Evolutionary conservation across 768 basidiomycete genomes (phyloP).

Genomic region (Xerocomellus dryophilus): DNA sequence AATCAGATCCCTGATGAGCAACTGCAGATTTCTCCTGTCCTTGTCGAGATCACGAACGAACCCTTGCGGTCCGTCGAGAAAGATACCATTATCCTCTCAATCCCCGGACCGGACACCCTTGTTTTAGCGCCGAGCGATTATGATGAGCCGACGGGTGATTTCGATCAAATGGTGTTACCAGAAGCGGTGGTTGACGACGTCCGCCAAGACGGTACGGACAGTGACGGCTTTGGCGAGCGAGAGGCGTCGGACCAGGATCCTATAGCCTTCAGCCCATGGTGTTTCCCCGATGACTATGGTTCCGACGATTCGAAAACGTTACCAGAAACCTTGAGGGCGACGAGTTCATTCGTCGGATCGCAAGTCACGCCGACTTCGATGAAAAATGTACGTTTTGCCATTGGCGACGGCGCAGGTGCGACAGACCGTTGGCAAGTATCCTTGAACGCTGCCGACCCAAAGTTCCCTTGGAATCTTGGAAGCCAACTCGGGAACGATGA

Average conservation of each 20-base stretch:
- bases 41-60: background rate
- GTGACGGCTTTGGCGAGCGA: background rate
- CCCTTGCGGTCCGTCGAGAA: background rate
- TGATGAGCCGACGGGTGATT: background rate
- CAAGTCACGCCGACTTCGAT: background rate
- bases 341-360: background rate
- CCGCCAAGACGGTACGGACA: background rate
- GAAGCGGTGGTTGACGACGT: background rate
- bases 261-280: background rate
- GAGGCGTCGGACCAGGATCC: background rate
- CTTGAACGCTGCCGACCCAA: background rate
- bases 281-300: background rate
- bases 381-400: conserved; percentile 1
- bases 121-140: background rate
- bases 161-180: background rate
- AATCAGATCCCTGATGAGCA: background rate
- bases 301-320: background rate
- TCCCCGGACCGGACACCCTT: background rate
- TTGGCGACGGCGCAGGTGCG: background rate
- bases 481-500: background rate
- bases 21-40: background rate
- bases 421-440: background rate
- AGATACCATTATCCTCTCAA: background rate
- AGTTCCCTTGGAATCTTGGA: background rate
- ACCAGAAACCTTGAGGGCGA: background rate